These are phyloP conservation scores for Pseudonitzschia pungens DNA, from an alignment of 108 stramenopile species.

Conservation along the genomic window DNA sequence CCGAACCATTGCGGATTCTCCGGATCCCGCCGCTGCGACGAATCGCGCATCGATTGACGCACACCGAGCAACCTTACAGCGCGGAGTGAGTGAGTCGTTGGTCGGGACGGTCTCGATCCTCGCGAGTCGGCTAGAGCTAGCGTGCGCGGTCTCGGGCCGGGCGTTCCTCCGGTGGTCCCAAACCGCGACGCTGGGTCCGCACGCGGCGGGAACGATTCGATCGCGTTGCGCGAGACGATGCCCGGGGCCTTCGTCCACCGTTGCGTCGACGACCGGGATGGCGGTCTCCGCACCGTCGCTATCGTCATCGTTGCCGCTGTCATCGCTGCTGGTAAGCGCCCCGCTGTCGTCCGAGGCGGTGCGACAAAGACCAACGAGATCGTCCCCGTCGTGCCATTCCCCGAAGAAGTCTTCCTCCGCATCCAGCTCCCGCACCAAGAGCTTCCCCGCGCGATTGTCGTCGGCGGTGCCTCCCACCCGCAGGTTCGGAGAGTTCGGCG, in stretches of 20 bases:
- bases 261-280: background rate
- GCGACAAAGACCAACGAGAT: background rate
- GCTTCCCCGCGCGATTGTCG: background rate
- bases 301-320: background rate
- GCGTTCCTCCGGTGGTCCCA: no score
- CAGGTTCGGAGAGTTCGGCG: background rate
- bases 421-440: conserved; percentile 1
- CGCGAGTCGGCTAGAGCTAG: background rate
- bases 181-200: background rate
- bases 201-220: background rate
- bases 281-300: background rate
- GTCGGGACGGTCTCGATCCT: background rate
- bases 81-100: background rate
- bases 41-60: conserved; percentile 1
- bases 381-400: background rate
- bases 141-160: background rate
- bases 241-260: background rate
- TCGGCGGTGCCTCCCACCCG: background rate
- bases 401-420: background rate
- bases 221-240: background rate
- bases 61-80: background rate
- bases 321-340: background rate
- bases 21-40: conserved; percentile 1
- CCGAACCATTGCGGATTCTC: conserved; percentile 7
- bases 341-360: background rate